Evolutionary conservation across 768 basidiomycete genomes (phyloP).

Genomic region (Kwoniella shandongensis): DNA sequence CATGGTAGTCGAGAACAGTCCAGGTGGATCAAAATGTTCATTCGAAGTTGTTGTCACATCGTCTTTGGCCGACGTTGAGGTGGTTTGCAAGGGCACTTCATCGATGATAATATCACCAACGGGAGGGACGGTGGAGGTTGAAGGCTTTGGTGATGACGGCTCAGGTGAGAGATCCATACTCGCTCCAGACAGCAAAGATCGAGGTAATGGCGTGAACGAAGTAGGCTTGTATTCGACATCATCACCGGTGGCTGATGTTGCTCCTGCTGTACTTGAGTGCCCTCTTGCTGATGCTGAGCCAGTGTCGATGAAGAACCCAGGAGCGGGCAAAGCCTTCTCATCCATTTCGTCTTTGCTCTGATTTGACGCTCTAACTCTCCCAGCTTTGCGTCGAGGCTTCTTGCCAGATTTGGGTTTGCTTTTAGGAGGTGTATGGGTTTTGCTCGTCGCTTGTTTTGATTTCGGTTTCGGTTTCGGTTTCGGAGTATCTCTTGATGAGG

Average conservation of each 20-base stretch:
- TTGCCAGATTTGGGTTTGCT: too few relatives aligned
- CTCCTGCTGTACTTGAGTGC: neutral
- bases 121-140: neutral
- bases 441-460: too few relatives aligned
- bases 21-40: conserved; percentile 24
- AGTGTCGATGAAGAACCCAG: neutral
- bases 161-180: neutral
- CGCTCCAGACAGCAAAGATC: conserved; percentile 13
- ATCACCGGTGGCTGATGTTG: neutral
- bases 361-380: too few relatives aligned
- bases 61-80: neutral
- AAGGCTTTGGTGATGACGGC: conserved; percentile 13
- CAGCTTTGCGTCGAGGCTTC: too few relatives aligned
- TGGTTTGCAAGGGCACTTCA: conserved; percentile 10
- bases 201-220: conserved; percentile 18
- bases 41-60: neutral
- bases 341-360: too few relatives aligned
- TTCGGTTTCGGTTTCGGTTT: too few relatives aligned
- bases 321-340: neutral
- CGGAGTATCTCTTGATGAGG: too few relatives aligned
- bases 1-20: conserved; percentile 15
- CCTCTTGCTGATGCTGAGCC: neutral
- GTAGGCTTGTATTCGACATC: conserved; percentile 1
- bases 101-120: conserved; percentile 20
- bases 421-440: too few relatives aligned